phyloP scores from a whole-genome alignment of 1,284 basidiomycete genomes.

The Ustilago nuda region DNA sequence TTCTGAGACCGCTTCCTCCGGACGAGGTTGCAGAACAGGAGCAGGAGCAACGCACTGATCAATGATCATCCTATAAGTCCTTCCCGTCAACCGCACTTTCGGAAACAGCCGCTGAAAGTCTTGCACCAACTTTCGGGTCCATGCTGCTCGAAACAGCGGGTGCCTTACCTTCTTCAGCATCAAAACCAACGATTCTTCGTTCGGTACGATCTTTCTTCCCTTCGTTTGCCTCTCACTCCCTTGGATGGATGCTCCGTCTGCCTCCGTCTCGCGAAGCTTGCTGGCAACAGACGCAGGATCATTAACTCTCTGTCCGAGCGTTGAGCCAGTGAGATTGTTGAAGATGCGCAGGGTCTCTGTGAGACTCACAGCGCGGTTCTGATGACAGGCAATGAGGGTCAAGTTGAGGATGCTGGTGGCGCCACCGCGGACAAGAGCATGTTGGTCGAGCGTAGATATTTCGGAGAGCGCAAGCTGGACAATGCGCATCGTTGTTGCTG shows the following conservation, averaged over 20 bases:
- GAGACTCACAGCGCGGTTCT: conserved; percentile 13
- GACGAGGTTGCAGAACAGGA: not conserved
- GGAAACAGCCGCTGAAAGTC: conserved; percentile 28
- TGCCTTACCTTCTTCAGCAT: conserved; percentile 32
- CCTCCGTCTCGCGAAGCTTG: not conserved
- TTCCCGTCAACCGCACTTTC: conserved; percentile 14
- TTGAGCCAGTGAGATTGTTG: conserved; percentile 23
- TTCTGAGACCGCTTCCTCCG: not conserved
- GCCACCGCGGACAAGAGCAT: not conserved
- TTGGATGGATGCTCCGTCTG: not conserved
- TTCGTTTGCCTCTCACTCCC: not conserved
- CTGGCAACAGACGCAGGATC: conserved; percentile 4
- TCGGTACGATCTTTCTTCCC: conserved; percentile 5
- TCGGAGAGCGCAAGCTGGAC: conserved; percentile 30
- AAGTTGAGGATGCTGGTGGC: conserved; percentile 26
- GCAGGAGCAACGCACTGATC: conserved; percentile 20
- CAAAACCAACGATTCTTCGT: conserved; percentile 39
- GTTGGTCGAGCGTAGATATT: not conserved
- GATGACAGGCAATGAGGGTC: conserved; percentile 17
- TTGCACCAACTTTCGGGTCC: conserved; percentile 26
- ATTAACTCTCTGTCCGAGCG: conserved; percentile 9
- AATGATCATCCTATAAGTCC: conserved; percentile 25
- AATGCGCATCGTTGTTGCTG: conserved; percentile 20
- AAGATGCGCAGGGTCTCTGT: conserved; percentile 29
- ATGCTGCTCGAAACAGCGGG: conserved; percentile 29